Conservation (phyloP, 768 basidiomycete genomes). For the Piloderma croceum region DNA sequence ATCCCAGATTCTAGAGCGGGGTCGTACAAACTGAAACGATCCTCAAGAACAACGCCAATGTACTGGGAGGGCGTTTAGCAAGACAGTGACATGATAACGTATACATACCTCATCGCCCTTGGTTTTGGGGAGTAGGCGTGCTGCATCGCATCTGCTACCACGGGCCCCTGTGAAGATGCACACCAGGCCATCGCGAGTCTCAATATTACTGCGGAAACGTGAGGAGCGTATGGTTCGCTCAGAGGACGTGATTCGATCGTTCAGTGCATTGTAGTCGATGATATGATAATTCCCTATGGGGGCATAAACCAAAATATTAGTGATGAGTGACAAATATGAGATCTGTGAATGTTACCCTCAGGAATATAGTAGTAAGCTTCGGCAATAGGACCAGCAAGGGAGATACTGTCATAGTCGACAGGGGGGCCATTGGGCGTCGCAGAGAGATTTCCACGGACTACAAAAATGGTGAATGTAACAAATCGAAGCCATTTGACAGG, state of each 20-base stretch:
- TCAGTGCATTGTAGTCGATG: constrained; percentile 10
- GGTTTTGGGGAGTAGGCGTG: constrained; percentile 4
- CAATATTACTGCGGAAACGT: no score
- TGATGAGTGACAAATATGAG: no score
- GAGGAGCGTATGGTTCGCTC: constrained; percentile 3
- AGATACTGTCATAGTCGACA: constrained; percentile 13
- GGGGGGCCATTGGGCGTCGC: constrained; percentile 10
- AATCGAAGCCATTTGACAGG: constrained; percentile 16
- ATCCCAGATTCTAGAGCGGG: no score
- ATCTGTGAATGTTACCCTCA: constrained; percentile 7
- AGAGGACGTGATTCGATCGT: constrained; percentile 14
- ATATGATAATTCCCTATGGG: constrained; percentile 9
- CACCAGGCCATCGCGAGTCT: no score
- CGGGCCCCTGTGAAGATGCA: no score
- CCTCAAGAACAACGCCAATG: constrained; percentile 5
- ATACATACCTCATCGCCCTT: constrained; percentile 11
- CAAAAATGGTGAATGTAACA: no score
- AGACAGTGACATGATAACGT: constrained; percentile 3
- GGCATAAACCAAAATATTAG: constrained; percentile 3
- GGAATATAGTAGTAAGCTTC: constrained; percentile 13
- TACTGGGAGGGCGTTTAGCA: constrained; percentile 8
- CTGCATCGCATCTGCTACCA: no score
- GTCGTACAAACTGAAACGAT: no score
- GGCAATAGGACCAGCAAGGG: no score
- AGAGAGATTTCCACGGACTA: constrained; percentile 10